Evolutionary conservation across 1,284 basidiomycete species (phyloP), one percentile per base, ranked within the genome.

Genomic region (Malassezia equina): DNA sequence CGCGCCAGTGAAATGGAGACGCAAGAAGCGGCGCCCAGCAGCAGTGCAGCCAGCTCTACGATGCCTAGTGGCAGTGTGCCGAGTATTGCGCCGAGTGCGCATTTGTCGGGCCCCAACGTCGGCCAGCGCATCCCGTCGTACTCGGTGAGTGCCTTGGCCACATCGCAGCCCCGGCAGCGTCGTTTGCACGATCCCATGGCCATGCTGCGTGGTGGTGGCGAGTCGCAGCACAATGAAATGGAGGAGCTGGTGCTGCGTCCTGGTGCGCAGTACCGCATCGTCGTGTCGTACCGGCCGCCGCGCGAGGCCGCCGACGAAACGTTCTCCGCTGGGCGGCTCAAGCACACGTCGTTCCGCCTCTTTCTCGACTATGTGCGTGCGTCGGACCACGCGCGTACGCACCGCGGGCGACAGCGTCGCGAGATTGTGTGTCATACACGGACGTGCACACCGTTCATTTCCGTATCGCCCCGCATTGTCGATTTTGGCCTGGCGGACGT

Each of bases 401-500:
- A 64, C n/a, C 69, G 67, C 28, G 71, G 70, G 11, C 60, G 66
- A n/a, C 65, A 69, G 39, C 66, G 75, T n/a, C 75, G 73, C 41
- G 66, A 66, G 3, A 65, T 78, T 27, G 65, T 72, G 48, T 78
- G 77, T 56, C 64, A 71, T 21, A 73, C 76, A 47, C 66, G 77
- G 46, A 77, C 76, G 3, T 79, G 78, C 63, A 78, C 78, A 11
- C 78, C 78, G 2, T 73, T 78, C 58, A 77, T 79, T 62, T 62
- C 66, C 28, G 71, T 79, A 42, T 39, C 53, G 46, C 77, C 58
- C 59, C 76, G 46, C 71, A 69, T 67, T 45, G 74, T 79, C 51
- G 78, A 79, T 60, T 78, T 79, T 57, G 78, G 78, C 7, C 70
- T 78, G 56, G 77, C 78, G n/a, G 78, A 77, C 19, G 77, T 79